Percentiles rank a stretch among this genome's conserved stretches.
Evolutionary conservation across 352 stramenopile species (phyloP).

Genomic region (Phytophthora constricta): DNA sequence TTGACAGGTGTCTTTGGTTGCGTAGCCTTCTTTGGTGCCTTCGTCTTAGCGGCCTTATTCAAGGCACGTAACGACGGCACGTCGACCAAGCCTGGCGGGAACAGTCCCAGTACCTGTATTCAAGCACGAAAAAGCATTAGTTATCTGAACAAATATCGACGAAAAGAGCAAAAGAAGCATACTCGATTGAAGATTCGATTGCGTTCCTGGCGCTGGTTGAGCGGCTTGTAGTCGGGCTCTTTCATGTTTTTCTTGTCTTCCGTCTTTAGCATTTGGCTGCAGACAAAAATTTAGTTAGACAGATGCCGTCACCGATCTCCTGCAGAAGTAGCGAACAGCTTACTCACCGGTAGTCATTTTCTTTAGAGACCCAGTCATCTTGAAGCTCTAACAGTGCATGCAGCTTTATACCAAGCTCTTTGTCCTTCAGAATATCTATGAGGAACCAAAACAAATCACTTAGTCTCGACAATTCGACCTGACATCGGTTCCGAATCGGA

Average conservation of each 20-base stretch:
- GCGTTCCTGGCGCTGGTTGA: slow-evolving; percentile 83
- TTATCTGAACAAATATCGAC: not conserved
- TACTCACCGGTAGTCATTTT: slow-evolving; percentile 83
- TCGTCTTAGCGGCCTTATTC: slow-evolving; percentile 73
- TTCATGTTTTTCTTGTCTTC: slow-evolving; percentile 91
- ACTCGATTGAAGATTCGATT: slow-evolving; percentile 87
- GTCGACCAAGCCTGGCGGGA: slow-evolving; percentile 69
- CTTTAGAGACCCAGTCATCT: slow-evolving; percentile 85
- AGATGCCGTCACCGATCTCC: not conserved
- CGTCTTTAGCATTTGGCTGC: slow-evolving; percentile 88
- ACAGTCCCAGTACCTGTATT: slow-evolving; percentile 60
- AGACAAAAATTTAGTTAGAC: slow-evolving; percentile 4
- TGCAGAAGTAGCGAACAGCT: not conserved
- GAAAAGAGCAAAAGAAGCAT: slow-evolving; percentile 16
- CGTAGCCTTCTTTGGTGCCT: slow-evolving; percentile 53
- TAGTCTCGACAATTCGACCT: not conserved
- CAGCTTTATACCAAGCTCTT: slow-evolving; percentile 53
- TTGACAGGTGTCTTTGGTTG: slow-evolving; percentile 40
- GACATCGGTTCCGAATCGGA: not conserved
- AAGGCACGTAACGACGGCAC: slow-evolving; percentile 68
- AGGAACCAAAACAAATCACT: not conserved
- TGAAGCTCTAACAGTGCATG: slow-evolving; percentile 60
- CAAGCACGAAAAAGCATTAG: not conserved
- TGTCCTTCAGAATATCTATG: slow-evolving; percentile 67
- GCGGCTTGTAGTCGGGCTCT: slow-evolving; percentile 66